Evolutionary conservation across 2,329 filamentous ascomycete species (phyloP), one percentile per base, ranked within the genome.

Genomic region (Colletotrichum scovillei): DNA sequence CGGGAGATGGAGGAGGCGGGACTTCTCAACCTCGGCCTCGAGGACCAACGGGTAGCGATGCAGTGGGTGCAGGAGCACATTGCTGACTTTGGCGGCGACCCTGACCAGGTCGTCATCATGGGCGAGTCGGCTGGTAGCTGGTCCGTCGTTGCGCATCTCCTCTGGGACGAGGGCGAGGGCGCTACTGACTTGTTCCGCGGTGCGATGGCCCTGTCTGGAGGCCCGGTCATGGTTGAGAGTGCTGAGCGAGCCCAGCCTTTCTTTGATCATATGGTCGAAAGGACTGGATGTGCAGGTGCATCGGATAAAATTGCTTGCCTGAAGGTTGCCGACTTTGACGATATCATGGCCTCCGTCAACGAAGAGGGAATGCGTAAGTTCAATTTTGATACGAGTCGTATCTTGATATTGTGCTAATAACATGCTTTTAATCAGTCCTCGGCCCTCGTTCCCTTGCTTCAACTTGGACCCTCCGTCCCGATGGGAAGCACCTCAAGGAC

Each of bases 181-280:
- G 89, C 84, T 0, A 88, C 89, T 73, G 85, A 89, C 2, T 83
- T 93, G 0, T 93, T 93, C 84, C 86, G 89, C 16, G 91, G 83
- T 1, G 91, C 82, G 2, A 93, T 93, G 76, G 92, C 93, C 90
- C 86, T 89, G 79, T 89, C 86, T 1, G 49, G 58, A 12, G 66
- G 66, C 0, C 66, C 66, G 0, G 49, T 69, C 66, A 69, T 69
- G 66, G 66, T 69, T 1, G 66, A 68, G 8, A 52, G 32, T 4
- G 66, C 66, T 2, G 66, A 69, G 46, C 49, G 66, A 0, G 46
- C 42, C 24, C 66, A 65, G 35, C 67, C 67, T 0, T 24, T 69
- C 5, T 64, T 65, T 11, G 67, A 65, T 24, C 9, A 64, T n/a
- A 69, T 64, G 67, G 67, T 65, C 0, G 28, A 69, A 14, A 65